Evolutionary conservation across 306 rosid species (phyloP), one percentile per base, ranked within the genome.

Genomic region (Phaseolus lunatus): DNA sequence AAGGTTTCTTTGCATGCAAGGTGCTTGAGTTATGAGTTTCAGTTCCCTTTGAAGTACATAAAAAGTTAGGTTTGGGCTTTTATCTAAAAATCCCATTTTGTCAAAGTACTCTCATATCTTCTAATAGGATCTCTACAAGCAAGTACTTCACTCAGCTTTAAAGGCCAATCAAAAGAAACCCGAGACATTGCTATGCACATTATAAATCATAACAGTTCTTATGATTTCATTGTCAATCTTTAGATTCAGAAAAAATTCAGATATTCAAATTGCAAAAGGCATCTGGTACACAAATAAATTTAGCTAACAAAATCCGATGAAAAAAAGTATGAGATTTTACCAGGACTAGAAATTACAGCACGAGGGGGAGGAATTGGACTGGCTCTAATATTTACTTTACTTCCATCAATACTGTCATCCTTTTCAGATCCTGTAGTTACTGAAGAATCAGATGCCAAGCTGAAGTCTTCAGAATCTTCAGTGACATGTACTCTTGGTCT

Each of bases 311-410:
- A 73, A 62, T 63, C 26, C 1, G 14, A 76, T 54, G 49, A 49
- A 33, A 59, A 49, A 33, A 59, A 47, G 19, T 62, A 57, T 3
- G 59, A 49, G 18, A 70, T 67, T 29, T 82, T 89, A 94, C 98
- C 89, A 39, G 96, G 95, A 84, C 98, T 94, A 54, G 98, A 94
- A 76, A 94, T 62, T 72, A 92, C 90, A 39, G 96, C 98, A 9
- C 98, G 96, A 0, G 98, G 98, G 27, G 84, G 92, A 37, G 87
- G 96, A 63, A 92, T 81, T 14, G 91, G 47, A 72, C 86, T 50
- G 50, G 88, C 93, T 85, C 92, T 84, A 59, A 78, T 84, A 68
- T 86, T 83, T 44, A 83, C 81, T 82, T 48, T 88, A 68, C 71
- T 78, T 65, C 88, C 96, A 13, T 89, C 90, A 65, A 20, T 64